These are phyloP conservation scores for Sporothrix schenckii DNA, from an alignment of 2,329 filamentous ascomycete genomes.

Conservation along the genomic window DNA sequence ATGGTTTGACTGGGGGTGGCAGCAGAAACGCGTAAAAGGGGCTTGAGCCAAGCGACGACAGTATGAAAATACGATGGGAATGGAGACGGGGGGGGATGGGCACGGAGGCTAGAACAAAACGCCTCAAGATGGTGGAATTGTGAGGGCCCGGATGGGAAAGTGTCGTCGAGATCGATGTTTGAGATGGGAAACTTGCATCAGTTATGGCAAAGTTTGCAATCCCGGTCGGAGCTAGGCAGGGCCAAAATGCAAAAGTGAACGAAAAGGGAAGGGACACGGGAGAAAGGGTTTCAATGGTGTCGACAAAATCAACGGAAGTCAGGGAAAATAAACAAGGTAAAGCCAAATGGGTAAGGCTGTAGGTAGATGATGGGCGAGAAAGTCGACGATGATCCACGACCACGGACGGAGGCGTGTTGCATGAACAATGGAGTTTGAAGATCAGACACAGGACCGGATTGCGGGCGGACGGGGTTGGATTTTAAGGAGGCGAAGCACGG, in stretches of 20 bases:
- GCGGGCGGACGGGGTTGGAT: conserved; percentile 16
- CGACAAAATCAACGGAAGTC: background rate
- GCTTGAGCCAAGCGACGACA: background rate
- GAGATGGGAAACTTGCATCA: conserved; percentile 28
- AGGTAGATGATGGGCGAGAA: background rate
- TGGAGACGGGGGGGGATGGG: conserved; percentile 1
- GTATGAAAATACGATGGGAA: conserved; percentile 13
- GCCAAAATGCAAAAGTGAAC: conserved; percentile 19
- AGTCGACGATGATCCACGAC: background rate
- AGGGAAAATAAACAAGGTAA: conserved; percentile 12
- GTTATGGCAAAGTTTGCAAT: conserved; percentile 26
- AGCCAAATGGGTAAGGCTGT: background rate
- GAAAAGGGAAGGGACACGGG: background rate
- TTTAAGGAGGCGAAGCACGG: conserved; percentile 42
- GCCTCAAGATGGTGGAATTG: background rate
- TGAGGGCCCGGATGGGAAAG: conserved; percentile 25
- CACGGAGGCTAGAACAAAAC: conserved; percentile 1
- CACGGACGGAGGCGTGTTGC: conserved; percentile 20
- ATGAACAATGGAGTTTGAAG: conserved; percentile 38
- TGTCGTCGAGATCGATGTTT: conserved; percentile 9
- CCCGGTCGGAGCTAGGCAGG: conserved; percentile 5
- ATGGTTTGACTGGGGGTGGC: conserved; percentile 11
- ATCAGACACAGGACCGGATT: conserved; percentile 40
- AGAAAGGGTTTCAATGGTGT: background rate
- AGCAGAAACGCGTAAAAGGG: background rate